Conservation (phyloP, 1,139 yeast species). For the Yamadazyma jaroonii region DNA sequence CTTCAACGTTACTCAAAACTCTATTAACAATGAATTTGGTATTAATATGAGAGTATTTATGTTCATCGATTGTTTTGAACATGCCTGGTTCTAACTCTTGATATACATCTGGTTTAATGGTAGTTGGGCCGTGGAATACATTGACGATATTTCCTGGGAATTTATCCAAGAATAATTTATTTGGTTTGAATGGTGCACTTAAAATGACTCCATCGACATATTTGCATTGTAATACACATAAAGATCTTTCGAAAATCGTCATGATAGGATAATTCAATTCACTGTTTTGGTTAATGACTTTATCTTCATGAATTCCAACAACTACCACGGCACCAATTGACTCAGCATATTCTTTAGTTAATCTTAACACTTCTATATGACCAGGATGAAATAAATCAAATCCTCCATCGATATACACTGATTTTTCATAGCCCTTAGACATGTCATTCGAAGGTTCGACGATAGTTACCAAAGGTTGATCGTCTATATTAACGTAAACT, state of each 20-base stretch:
- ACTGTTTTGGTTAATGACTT: conserved; percentile 52
- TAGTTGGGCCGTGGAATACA: conserved; percentile 66
- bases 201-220: conserved; percentile 76
- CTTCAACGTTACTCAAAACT: conserved; percentile 60
- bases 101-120: conserved; percentile 41
- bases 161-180: conserved; percentile 32
- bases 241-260: conserved; percentile 80
- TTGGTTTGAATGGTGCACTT: conserved; percentile 63
- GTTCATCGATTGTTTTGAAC: conserved; percentile 47
- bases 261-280: conserved; percentile 79
- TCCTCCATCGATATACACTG: conserved; percentile 75
- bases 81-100: conserved; percentile 36
- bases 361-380: conserved; percentile 69
- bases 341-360: conserved; percentile 38
- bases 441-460: conserved; percentile 31
- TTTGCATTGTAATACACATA: conserved; percentile 84
- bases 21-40: conserved; percentile 67
- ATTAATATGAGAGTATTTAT: conserved; percentile 57
- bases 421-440: conserved; percentile 22
- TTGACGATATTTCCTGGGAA: conserved; percentile 40
- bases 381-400: conserved; percentile 95
- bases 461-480: conserved; percentile 25
- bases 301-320: conserved; percentile 72
- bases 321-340: conserved; percentile 46
- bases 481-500: conserved; percentile 45